Base-by-base conservation (phyloP, 441 rosid species). In the Eutrema salsugineum region DNA sequence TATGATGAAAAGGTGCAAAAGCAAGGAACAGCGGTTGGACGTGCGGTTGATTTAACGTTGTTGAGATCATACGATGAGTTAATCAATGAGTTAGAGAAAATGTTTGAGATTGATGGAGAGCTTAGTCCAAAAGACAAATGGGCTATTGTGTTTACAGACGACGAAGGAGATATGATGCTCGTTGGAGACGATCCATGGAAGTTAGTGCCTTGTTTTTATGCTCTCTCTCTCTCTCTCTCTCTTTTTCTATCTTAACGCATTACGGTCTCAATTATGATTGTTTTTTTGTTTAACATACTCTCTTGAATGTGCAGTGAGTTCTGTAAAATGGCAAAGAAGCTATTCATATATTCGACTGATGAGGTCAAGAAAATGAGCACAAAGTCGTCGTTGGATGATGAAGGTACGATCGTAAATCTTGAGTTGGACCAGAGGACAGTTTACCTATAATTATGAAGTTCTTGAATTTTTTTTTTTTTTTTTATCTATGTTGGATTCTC, bases 1-100 rank as follows among this genome's bases (percentile, higher is more conserved):
- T 22, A 24, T 42, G 8, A 35, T 76, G 61, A 54, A 47, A 76
- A 91, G 99, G 95, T 91, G 58, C 93, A 91, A 72, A 94, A 91
- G 97, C 91, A 88, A 81, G 99, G 99, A 68, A 82, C 86, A 30
- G 97, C 89, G 27, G 97, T 91, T 44, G 99, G 99, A 16, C 90
- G 97, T 0, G 97, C 97, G 16, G 82, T 91, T 38, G 97, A 94
- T 77, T 75, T 94, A 30, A 83, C 95, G 1, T 72, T 71, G 40
- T 44, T 91, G 71, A 83, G 82, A 67, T 93, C 94, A 55, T 94
- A 94, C 24, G 76, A 68, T 8, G 90, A 91, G 16, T 83, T 94
- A 54, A 78, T 87, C 16, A 74, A 71, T 27, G 96, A 86, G 76
- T 76, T 94, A 65, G 97, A 89, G 82, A 84, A 83, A 58, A 88